phyloP scores from a whole-genome alignment of 331 rosid species.

The Ulmus americana region DNA sequence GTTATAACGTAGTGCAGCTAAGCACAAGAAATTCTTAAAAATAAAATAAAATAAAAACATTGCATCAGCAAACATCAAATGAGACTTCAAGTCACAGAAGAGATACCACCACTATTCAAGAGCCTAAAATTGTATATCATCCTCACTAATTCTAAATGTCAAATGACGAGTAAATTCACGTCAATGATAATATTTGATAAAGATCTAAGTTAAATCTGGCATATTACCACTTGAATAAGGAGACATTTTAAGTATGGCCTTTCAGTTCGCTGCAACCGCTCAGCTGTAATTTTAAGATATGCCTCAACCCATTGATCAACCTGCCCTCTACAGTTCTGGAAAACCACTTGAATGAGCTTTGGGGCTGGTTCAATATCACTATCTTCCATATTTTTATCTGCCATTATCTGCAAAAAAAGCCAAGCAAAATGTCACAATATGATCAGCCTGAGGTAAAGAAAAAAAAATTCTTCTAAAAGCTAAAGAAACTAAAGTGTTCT shows the following conservation, averaged over 20 bases:
- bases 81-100: no score
- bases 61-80: not conserved
- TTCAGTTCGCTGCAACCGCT: constrained; percentile 67
- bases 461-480: not conserved
- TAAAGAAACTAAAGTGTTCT: constrained; percentile 4
- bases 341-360: constrained; percentile 87
- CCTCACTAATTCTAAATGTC: no score
- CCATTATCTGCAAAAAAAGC: constrained; percentile 49
- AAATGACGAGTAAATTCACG: not conserved
- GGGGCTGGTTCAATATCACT: constrained; percentile 90
- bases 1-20: constrained; percentile 3
- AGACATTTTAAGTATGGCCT: constrained; percentile 79
- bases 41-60: not conserved
- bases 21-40: constrained; percentile 21
- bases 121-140: no score
- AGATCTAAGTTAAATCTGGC: constrained; percentile 1
- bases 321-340: constrained; percentile 88
- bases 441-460: not conserved
- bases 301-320: constrained; percentile 97
- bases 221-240: constrained; percentile 80
- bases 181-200: not conserved
- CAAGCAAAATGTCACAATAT: not conserved
- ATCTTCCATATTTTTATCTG: constrained; percentile 80
- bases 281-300: constrained; percentile 68
- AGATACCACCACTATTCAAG: no score